A percentile compares a stretch with the other conserved stretches of the same genome.
phyloP scores from a whole-genome alignment of 2,329 filamentous ascomycete genomes.

The Sarocladium brachiariae region DNA sequence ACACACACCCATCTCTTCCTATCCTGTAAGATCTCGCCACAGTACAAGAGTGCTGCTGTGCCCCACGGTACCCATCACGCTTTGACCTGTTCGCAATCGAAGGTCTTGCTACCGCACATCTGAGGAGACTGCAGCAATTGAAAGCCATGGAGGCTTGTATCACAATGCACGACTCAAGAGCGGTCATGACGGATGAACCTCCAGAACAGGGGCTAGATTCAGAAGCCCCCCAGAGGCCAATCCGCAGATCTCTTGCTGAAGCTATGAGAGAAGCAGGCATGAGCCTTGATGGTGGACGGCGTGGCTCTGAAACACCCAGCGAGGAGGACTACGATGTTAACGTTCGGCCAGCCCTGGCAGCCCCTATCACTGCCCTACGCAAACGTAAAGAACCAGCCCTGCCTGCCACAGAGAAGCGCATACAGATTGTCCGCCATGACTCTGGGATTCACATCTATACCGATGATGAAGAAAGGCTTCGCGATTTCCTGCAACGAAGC shows the following conservation, averaged over 20 bases:
- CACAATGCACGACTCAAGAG: background rate
- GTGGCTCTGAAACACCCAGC: constrained; percentile 33
- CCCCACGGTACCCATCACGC: no score
- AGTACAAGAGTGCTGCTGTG: no score
- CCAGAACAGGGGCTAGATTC: background rate
- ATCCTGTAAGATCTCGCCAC: no score
- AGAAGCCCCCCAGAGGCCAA: background rate
- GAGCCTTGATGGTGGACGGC: constrained; percentile 14
- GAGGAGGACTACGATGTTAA: constrained; percentile 40
- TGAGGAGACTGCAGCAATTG: no score
- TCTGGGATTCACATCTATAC: constrained; percentile 21
- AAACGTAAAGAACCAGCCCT: constrained; percentile 11
- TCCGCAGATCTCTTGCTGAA: constrained; percentile 20
- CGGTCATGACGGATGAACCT: background rate
- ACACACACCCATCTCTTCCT: no score
- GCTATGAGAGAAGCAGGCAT: constrained; percentile 21
- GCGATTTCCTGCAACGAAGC: constrained; percentile 20
- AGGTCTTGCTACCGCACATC: no score
- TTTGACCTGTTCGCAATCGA: no score
- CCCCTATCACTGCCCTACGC: constrained; percentile 14
- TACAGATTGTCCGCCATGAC: constrained; percentile 17
- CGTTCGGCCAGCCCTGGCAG: constrained; percentile 20
- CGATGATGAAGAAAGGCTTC: constrained; percentile 22
- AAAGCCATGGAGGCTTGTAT: no score
- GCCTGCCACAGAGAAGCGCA: background rate